phyloP scores from a whole-genome alignment of 352 stramenopile genomes.

The Phytophthora sansomeana region DNA sequence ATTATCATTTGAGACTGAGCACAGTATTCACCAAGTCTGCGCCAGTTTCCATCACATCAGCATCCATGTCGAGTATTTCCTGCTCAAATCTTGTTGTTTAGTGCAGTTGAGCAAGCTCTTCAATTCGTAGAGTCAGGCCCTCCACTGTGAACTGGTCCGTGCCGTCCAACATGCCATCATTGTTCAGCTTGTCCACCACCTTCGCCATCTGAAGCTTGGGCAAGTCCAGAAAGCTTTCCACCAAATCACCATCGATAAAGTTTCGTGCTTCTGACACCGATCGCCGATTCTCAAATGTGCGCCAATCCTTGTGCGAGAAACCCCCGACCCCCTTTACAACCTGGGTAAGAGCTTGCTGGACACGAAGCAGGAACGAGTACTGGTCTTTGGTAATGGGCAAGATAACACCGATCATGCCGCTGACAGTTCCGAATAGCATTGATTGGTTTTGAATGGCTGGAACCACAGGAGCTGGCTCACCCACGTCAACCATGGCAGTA shows the following conservation, averaged over 20 bases:
- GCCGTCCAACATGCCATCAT: conserved; percentile 78
- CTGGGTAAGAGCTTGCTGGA: conserved; percentile 91
- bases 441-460: conserved; percentile 40
- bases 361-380: conserved; percentile 90
- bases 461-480: conserved; percentile 14
- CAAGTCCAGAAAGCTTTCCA: conserved; percentile 96
- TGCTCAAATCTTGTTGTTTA: conserved; percentile 36
- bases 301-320: conserved; percentile 94
- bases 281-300: conserved; percentile 93
- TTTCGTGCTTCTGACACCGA: conserved; percentile 85
- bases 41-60: not conserved
- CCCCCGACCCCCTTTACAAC: conserved; percentile 93
- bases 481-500: conserved; percentile 68
- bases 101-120: conserved; percentile 83
- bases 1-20: conserved; percentile 17
- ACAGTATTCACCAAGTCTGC: not conserved
- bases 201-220: conserved; percentile 89
- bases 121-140: conserved; percentile 69
- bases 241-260: conserved; percentile 97
- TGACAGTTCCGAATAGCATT: conserved; percentile 96
- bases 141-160: conserved; percentile 70
- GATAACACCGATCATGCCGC: conserved; percentile 96
- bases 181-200: conserved; percentile 94
- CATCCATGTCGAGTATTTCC: not conserved
- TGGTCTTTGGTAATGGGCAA: conserved; percentile 92